Base-by-base conservation (phyloP, 495 filamentous ascomycete species). In the Penicillium cataractarum region DNA sequence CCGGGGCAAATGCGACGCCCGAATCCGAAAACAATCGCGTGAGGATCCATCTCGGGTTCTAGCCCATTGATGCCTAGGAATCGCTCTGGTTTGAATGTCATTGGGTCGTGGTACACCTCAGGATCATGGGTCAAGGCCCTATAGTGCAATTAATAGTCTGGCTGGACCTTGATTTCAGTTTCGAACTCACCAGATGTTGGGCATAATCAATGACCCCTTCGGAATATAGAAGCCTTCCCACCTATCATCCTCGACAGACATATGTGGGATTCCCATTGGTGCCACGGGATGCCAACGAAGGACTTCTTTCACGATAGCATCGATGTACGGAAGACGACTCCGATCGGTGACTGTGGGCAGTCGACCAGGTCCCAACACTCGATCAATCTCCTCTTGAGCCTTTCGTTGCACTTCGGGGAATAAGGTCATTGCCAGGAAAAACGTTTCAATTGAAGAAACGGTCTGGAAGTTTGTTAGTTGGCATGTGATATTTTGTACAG, bases 1-100 rank as follows among this genome's bases (percentile, higher is more conserved):
- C 86, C 87, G 1, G 83, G 80, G 64, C 87, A 90, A 22, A 85
- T 76, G 1, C 87, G 76, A 4, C 86, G 77, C 0, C 87, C 87
- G 6, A 82, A 84, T 2, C 87, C 86, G 63, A 87, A 89, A 0
- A 71, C 74, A 31, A 79, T 78, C 4, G 13, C 39, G 1, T 62
- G 62, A 4, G 76, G 77, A 42, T 75, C 73, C 0, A 52, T 55
- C 22, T 78, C 76, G 0, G 75, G 67, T 1, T 33, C 57, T 1
- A 51, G 59, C 29, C 54, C 55, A 4, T 64, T 55, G 1, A 12
- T 19, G 15, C 24, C 49, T 0, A 81, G 62, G 63, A 71, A 80
- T 6, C 80, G 74, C 15, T 80, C 78, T 0, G 81, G 78, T 8
- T 65, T 73, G 63, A 78, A 80, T 0, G 22, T 27, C 51, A 61